Base-by-base conservation (phyloP, 805 yeast species). In the Spathaspora gorwiae region DNA sequence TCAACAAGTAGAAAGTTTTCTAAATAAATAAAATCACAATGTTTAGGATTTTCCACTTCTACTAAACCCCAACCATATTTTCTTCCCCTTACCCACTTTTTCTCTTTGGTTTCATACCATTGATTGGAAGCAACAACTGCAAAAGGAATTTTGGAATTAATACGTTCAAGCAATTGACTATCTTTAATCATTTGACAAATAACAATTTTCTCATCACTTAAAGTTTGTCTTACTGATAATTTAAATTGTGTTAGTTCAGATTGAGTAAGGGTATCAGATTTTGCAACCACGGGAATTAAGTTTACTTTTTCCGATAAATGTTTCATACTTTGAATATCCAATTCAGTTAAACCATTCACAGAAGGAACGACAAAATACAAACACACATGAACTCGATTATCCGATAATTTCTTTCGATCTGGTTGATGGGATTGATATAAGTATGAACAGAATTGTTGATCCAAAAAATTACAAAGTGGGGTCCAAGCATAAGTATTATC, bases 31-130 rank as follows among this genome's bases (percentile, higher is more conserved):
- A 89, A 89, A 60, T 92, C 97, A 64, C 95, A 87, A 62, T 85
- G 90, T 7, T 68, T 62, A 14, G 76, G 77, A 60, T 88, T 84
- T 57, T 87, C 96, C 35, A 87, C 85, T 58, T 90, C 96, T 11
- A 87, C 87, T 19, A 78, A 63, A 0, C 97, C 97, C 97, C 97
- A 90, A 13, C 70, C 74, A 66, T 89, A 90, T 57, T 76, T 75
- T 56, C 96, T 76, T 13, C 94, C 96, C 50, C 85, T 73, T 27
- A 86, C 86, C 3, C 64, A 49, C 30, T 73, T 64, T 8, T 82
- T 60, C 7, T 54, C 55, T 1, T 51, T 37, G 19, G 54, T 54
- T n/a, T 36, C 40, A 47, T 53, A 47, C 11, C 42, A 35, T 9
- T 74, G 72, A 50, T 75, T 82, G 2, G 95, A 79, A 15, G 90